Percentiles rank a stretch among this genome's conserved stretches.
phyloP scores from a whole-genome alignment of 2,329 filamentous ascomycete genomes.

The Fusarium algeriense region DNA sequence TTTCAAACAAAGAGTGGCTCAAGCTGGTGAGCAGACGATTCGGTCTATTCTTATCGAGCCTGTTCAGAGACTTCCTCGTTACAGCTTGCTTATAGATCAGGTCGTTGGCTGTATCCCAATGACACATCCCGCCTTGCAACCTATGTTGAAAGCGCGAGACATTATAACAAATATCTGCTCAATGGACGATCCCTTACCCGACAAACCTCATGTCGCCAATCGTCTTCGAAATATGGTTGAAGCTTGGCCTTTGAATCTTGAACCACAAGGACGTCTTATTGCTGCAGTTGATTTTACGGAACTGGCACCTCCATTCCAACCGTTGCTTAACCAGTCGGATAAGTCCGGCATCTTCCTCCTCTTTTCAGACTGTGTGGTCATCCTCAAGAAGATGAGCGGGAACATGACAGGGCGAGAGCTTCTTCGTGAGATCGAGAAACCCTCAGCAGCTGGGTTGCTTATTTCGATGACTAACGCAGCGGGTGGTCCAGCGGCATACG shows the following conservation, averaged over 20 bases:
- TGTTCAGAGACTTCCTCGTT: slow-evolving; percentile 92
- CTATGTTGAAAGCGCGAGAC: slow-evolving; percentile 88
- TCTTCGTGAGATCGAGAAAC: slow-evolving; percentile 86
- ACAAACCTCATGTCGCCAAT: slow-evolving; percentile 79
- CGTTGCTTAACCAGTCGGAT: slow-evolving; percentile 57
- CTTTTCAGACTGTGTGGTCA: slow-evolving; percentile 84
- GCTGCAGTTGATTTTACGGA: slow-evolving; percentile 85
- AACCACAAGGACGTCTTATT: slow-evolving; percentile 82
- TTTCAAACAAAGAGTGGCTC: slow-evolving; percentile 82
- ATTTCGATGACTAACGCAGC: slow-evolving; percentile 73
- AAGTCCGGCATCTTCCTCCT: slow-evolving; percentile 80
- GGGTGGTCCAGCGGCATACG: slow-evolving; percentile 71
- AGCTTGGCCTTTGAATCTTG: slow-evolving; percentile 79
- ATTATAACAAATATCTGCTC: slow-evolving; percentile 97
- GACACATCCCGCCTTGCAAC: slow-evolving; percentile 84
- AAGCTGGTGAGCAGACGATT: slow-evolving; percentile 89
- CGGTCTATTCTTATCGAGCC: slow-evolving; percentile 96
- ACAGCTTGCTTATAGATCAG: slow-evolving; percentile 96
- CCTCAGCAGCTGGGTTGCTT: slow-evolving; percentile 72
- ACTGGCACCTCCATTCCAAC: slow-evolving; percentile 76
- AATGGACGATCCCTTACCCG: slow-evolving; percentile 78
- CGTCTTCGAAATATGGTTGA: slow-evolving; percentile 82
- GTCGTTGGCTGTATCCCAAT: slow-evolving; percentile 89
- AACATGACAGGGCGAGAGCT: slow-evolving; percentile 80
- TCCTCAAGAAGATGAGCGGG: slow-evolving; percentile 77